Base-by-base conservation (phyloP, 2,329 filamentous ascomycete species). In the Westerdykella sp. region DNA sequence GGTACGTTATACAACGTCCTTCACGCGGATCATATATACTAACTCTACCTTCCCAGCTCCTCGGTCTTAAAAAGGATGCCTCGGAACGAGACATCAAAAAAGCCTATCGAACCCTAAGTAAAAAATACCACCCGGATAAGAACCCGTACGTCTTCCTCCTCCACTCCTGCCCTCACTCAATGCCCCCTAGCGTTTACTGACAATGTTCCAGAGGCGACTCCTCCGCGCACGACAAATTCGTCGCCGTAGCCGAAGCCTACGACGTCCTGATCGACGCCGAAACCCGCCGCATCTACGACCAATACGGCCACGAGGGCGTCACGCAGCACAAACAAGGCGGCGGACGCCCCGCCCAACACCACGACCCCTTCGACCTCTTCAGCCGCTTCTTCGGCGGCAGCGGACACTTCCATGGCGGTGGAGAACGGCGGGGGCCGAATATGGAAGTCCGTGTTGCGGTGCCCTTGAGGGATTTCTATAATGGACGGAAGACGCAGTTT, bases 71-170 rank as follows among this genome's bases (percentile, higher is more conserved):
- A 60, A 88, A 81, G 60, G 75, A 83, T 47, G 91, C 91, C 13
- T 83, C 80, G 37, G 89, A 95, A 42, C 83, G 83, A 60, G 85
- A 97, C 59, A 84, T 98, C 65, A 98, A 98, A 70, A 85, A 86
- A 37, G 90, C 93, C 16, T 98, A 98, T 69, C 81, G 90, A 47
- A 83, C 81, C 47, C 76, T 98, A 10, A 94, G 87, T 73, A 97
- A 97, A 70, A 95, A 94, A 67, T 96, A 79, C 67, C 93, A 98
- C 63, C 93, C 93, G 3, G 93, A 98, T 70, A 98, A 98, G 78
- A 97, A 97, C 59, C 89, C 91, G 84, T 93, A 78, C 59, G 85
- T 74, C 14, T 42, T 36, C 72, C n/a, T 18, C 16, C 25, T 39
- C 14, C 41, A 11, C 11, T 18, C 4, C 11, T 12, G 23, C n/a